Evolutionary conservation across 2,329 filamentous ascomycete genomes (phyloP).

Genomic region (Fusarium mangiferae): DNA sequence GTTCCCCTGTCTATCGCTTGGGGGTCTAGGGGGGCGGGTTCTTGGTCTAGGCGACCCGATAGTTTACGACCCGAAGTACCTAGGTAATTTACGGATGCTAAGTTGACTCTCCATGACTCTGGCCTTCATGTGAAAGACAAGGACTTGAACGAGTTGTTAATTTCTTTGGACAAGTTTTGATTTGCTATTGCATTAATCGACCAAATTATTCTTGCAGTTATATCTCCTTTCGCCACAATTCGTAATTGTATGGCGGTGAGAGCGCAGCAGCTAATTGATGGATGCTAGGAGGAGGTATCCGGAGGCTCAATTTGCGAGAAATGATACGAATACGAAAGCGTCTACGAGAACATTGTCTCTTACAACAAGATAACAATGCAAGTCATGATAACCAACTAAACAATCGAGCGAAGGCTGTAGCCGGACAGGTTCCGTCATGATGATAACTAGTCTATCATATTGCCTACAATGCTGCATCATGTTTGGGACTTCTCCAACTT

Average conservation of each 20-base stretch:
- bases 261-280: constrained; percentile 10
- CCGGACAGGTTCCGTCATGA: neutral
- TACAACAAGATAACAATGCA: neutral
- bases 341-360: constrained; percentile 26
- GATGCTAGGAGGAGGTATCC: constrained; percentile 26
- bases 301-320: constrained; percentile 29
- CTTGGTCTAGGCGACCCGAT: constrained; percentile 18
- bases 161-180: neutral
- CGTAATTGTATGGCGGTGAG: constrained; percentile 35
- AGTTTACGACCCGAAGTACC: constrained; percentile 4
- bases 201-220: constrained; percentile 4
- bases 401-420: neutral
- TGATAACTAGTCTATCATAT: neutral
- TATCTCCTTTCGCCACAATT: constrained; percentile 1
- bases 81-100: neutral
- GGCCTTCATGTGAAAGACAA: constrained; percentile 16
- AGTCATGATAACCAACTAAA: neutral
- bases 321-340: constrained; percentile 49
- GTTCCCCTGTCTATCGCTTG: constrained; percentile 28
- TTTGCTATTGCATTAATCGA: constrained; percentile 2
- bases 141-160: neutral
- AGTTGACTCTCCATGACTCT: constrained; percentile 8
- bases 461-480: neutral
- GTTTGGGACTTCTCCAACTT: neutral
- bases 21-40: constrained; percentile 22